Conservation (phyloP, 108 stramenopile species). For the Schizochytrium sp. region DNA sequence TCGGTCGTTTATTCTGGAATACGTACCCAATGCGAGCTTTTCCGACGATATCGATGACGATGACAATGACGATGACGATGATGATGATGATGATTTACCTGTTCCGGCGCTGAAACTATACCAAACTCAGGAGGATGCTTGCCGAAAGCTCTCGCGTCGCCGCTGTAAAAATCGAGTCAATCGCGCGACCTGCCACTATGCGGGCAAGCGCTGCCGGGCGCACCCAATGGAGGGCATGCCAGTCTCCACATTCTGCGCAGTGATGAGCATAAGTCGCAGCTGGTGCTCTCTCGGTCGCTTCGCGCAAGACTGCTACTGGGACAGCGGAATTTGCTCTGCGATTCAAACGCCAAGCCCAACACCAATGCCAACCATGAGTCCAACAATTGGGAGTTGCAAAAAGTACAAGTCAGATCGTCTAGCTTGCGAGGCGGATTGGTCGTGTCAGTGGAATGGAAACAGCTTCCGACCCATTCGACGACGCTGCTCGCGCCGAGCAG, state of each 20-base stretch:
- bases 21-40: not conserved
- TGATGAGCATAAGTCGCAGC: not conserved
- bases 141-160: too few relatives aligned
- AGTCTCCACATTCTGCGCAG: not conserved
- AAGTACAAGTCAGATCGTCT: not conserved
- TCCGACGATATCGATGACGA: not conserved
- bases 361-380: not conserved
- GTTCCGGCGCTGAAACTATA: too few relatives aligned
- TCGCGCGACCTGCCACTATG: too few relatives aligned
- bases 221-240: not conserved
- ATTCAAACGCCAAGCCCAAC: not conserved
- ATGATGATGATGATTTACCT: too few relatives aligned
- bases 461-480: not conserved
- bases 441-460: not conserved
- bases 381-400: not conserved
- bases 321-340: not conserved
- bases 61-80: too few relatives aligned
- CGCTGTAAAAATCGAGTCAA: too few relatives aligned
- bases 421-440: not conserved
- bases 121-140: too few relatives aligned
- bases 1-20: not conserved
- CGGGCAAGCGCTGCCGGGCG: not conserved
- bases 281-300: not conserved
- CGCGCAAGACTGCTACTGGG: not conserved
- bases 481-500: too few relatives aligned